Conservation (phyloP, 768 basidiomycete genomes). For the Mycena albidolilacea region DNA sequence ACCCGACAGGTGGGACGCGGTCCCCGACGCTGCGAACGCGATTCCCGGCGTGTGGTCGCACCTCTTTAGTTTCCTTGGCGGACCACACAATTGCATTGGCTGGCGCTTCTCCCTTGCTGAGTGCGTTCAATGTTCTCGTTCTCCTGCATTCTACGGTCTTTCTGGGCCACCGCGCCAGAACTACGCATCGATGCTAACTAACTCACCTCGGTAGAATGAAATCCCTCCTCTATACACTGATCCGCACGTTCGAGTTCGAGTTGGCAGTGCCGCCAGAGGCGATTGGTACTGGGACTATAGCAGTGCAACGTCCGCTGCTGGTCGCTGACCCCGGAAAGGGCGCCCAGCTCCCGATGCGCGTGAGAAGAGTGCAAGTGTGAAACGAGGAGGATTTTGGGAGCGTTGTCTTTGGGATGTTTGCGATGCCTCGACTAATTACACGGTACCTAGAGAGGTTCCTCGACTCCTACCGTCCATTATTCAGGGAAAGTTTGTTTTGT, state of each 20-base stretch:
- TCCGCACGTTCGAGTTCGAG: constrained; percentile 55
- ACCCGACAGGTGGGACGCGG: constrained; percentile 61
- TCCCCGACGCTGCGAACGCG: constrained; percentile 46
- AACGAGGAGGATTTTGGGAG: too few species aligned
- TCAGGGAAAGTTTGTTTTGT: too few species aligned
- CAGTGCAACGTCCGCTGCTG: constrained; percentile 50
- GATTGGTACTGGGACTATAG: constrained; percentile 36
- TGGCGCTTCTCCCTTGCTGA: constrained; percentile 62
- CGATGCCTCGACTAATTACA: too few species aligned
- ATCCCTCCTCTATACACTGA: constrained; percentile 50
- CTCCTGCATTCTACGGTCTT: too few species aligned
- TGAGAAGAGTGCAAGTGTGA: neutral
- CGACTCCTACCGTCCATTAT: too few species aligned
- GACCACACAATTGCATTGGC: constrained; percentile 63
- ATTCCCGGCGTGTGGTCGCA: constrained; percentile 47
- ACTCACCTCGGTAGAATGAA: constrained; percentile 43
- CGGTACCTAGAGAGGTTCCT: too few species aligned
- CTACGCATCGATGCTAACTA: too few species aligned
- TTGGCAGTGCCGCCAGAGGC: constrained; percentile 50
- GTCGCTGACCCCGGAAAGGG: constrained; percentile 38
- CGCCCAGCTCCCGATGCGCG: constrained; percentile 9
- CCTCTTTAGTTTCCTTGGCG: constrained; percentile 60
- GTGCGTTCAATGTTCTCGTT: constrained; percentile 45
- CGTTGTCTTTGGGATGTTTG: too few species aligned
- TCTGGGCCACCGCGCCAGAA: too few species aligned